Evolutionary conservation across 73 alveolate species (phyloP), one percentile per base, ranked within the genome.

Genomic region (Paramecium primaurelia): DNA sequence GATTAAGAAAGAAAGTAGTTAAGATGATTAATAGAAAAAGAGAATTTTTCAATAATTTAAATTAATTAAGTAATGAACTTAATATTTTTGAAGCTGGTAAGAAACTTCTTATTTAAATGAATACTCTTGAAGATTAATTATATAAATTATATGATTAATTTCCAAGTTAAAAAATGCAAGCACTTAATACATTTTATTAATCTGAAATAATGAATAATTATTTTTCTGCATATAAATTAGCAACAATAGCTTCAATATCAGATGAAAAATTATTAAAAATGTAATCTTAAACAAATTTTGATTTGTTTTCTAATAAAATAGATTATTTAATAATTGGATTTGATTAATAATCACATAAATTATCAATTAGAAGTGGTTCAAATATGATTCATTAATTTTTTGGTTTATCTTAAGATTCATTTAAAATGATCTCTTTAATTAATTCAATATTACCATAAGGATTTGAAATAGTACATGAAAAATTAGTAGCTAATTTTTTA

Each of bases 151-250:
- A 80, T 80, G 75, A 80, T 42, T 14, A 80, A 47, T 80, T 80
- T 80, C 77, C 75, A 20, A 80, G 91, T 80, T 80, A 80, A 42
- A 80, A 80, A 80, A 80, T 80, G 91, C 2, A 80, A 80, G 91
- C 91, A 26, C 38, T 80, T 6, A 80, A 80, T 44, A 28, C 91
- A 10, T 80, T 80, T 47, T 80, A 42, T 80, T 80, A 80, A 26
- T 42, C 77, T 44, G 75, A 80, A 80, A 80, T 80, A 5, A 80
- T 25, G 44, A 80, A 80, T 36, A 80, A 80, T 80, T 80, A 80
- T 18, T 80, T 64, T 45, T 47, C 38, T 8, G 91, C 91, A 3
- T 80, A 22, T 26, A 44, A 80, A 49, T 26, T 80, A 45, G 77
- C 75, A 9, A 80, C 22, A 38, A 80, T 80, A 3, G 49, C 91